Evolutionary conservation across 768 basidiomycete genomes (phyloP).

Genomic region (Xerocomus potaroensis): DNA sequence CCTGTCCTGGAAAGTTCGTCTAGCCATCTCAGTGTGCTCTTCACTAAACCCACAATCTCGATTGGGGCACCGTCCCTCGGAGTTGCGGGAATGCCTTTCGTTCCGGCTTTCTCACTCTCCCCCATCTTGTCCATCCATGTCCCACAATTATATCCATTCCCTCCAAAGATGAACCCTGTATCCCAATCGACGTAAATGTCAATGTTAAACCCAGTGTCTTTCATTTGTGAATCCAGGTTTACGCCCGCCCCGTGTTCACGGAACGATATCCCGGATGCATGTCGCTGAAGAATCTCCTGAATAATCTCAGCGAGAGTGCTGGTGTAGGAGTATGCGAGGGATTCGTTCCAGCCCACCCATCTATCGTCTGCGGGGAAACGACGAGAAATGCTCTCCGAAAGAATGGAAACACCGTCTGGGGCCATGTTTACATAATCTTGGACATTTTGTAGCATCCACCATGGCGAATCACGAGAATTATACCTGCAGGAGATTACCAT

Average conservation of each 20-base stretch:
- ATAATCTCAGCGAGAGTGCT: conserved; percentile 90
- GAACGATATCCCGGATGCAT: conserved; percentile 89
- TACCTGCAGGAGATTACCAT: conserved; percentile 44
- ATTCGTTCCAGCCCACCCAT: conserved; percentile 91
- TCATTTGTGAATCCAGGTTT: conserved; percentile 98
- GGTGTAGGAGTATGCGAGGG: conserved; percentile 74
- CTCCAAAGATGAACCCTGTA: conserved; percentile 87
- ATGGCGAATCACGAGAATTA: conserved; percentile 96
- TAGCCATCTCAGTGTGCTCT: conserved; percentile 92
- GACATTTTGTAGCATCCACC: conserved; percentile 99
- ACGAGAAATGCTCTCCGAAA: conserved; percentile 81
- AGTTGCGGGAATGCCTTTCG: conserved; percentile 93
- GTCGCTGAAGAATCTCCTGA: conserved; percentile 93
- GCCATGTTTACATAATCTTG: conserved; percentile 87
- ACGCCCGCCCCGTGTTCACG: conserved; percentile 96
- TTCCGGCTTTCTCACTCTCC: conserved; percentile 85
- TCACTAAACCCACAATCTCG: conserved; percentile 90
- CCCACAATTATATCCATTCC: conserved; percentile 81
- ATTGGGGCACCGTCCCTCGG: conserved; percentile 94
- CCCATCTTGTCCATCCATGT: conserved; percentile 99
- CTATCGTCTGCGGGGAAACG: conserved; percentile 93
- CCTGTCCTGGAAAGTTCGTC: conserved; percentile 57
- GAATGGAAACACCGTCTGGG: conserved; percentile 77
- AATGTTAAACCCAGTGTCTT: conserved; percentile 87
- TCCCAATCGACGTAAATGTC: conserved; percentile 94